Conservation (phyloP, 192 early-diverging fungal genomes). For the Coemansia sp. region DNA sequence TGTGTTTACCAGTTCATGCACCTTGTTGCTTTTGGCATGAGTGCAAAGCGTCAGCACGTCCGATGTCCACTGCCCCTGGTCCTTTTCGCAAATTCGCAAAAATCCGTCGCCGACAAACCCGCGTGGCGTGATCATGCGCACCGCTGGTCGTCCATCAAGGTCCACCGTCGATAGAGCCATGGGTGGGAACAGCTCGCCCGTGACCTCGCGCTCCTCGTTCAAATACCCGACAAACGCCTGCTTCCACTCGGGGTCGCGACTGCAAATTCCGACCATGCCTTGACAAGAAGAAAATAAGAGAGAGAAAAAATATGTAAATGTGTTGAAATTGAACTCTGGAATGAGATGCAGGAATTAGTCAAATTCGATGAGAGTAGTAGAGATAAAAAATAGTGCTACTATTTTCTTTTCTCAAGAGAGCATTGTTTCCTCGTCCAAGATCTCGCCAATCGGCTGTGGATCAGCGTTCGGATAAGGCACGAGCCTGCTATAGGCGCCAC, state of each 20-base stretch:
- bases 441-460: constrained; percentile 48
- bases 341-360: not conserved
- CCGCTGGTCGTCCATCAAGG: constrained; percentile 39
- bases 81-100: constrained; percentile 26
- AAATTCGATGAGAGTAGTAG: no score
- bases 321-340: not conserved
- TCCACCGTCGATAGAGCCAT: constrained; percentile 48
- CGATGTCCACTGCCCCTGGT: constrained; percentile 47
- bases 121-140: constrained; percentile 46
- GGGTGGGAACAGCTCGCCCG: constrained; percentile 27
- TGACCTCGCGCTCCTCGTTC: constrained; percentile 25
- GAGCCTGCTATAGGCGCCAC: constrained; percentile 15
- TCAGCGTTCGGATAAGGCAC: constrained; percentile 41
- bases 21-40: constrained; percentile 52
- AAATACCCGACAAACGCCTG: constrained; percentile 30
- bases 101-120: constrained; percentile 53
- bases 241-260: constrained; percentile 51
- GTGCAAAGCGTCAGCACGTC: constrained; percentile 53
- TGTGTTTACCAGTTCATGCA: constrained; percentile 37
- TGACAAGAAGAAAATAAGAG: not conserved
- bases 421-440: constrained; percentile 44
- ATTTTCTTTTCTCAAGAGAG: not conserved
- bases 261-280: constrained; percentile 17
- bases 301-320: not conserved
- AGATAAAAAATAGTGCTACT: not conserved